These are phyloP conservation scores for Dissophora ornata DNA, from an alignment of 192 early-diverging fungal species.

Conservation along the genomic window DNA sequence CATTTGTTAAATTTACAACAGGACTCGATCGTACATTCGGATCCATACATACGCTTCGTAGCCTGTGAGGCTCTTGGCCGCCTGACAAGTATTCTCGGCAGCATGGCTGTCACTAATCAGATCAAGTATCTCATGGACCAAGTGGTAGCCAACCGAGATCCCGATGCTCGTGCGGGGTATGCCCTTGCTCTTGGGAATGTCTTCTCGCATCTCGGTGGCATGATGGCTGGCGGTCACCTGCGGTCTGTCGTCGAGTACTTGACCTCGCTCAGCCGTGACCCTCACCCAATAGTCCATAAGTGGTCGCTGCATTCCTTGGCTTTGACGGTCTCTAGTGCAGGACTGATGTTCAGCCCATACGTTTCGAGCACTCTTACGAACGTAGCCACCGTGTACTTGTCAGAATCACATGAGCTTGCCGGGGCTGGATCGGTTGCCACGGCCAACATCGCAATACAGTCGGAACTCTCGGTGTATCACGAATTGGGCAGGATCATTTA, in stretches of 20 bases:
- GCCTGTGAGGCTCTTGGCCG: slow-evolving; percentile 88
- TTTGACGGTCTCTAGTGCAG: slow-evolving; percentile 87
- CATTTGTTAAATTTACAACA: slow-evolving; percentile 27
- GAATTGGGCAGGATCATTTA: slow-evolving; percentile 91
- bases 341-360: slow-evolving; percentile 91
- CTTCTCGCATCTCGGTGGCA: slow-evolving; percentile 88
- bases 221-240: slow-evolving; percentile 85
- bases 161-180: slow-evolving; percentile 93
- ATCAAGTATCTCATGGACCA: slow-evolving; percentile 84
- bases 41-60: slow-evolving; percentile 76
- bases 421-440: slow-evolving; percentile 73
- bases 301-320: slow-evolving; percentile 92
- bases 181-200: slow-evolving; percentile 91
- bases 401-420: slow-evolving; percentile 85
- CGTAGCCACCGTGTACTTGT: slow-evolving; percentile 88
- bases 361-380: slow-evolving; percentile 89
- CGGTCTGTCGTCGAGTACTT: slow-evolving; percentile 91
- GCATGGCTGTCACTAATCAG: slow-evolving; percentile 73
- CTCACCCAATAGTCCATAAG: slow-evolving; percentile 92
- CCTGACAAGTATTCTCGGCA: slow-evolving; percentile 75
- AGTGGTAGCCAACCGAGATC: slow-evolving; percentile 92
- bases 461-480: slow-evolving; percentile 70
- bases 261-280: slow-evolving; percentile 90
- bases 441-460: slow-evolving; percentile 66
- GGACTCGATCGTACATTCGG: slow-evolving; percentile 77